Conservation (phyloP, 2,329 filamentous ascomycete genomes). For the Sarocladium kiliense region DNA sequence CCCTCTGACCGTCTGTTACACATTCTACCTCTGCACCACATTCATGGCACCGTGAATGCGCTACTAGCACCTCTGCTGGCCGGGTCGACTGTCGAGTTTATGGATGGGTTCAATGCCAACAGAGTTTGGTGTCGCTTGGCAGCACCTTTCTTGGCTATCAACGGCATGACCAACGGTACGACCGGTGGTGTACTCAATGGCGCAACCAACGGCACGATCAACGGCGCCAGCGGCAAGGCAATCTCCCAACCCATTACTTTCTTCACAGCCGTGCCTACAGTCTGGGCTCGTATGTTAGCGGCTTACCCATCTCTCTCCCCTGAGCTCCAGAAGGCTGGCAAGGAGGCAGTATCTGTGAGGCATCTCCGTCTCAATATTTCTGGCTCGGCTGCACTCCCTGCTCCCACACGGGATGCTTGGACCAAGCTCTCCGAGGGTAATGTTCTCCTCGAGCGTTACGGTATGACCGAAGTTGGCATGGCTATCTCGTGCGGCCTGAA, state of each 20-base stretch:
- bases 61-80: constrained; percentile 82
- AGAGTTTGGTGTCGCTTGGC: constrained; percentile 83
- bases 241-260: constrained; percentile 65
- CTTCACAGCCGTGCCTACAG: constrained; percentile 92
- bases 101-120: constrained; percentile 88
- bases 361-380: constrained; percentile 88
- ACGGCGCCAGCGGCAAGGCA: constrained; percentile 16
- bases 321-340: constrained; percentile 59
- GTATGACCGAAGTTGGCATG: constrained; percentile 99
- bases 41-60: constrained; percentile 93
- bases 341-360: constrained; percentile 63
- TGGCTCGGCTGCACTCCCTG: constrained; percentile 88
- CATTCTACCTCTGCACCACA: constrained; percentile 90
- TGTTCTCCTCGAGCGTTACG: constrained; percentile 88
- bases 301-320: constrained; percentile 58
- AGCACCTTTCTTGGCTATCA: constrained; percentile 60
- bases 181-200: constrained; percentile 18
- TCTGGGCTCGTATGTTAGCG: constrained; percentile 81
- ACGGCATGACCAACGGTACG: constrained; percentile 22
- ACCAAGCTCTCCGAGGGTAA: constrained; percentile 74
- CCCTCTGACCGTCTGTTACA: constrained; percentile 78
- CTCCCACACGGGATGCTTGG: constrained; percentile 83
- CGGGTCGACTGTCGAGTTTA: constrained; percentile 85
- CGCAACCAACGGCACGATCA: not conserved
- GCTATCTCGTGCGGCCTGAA: constrained; percentile 85